phyloP scores from a whole-genome alignment of 78 protist species.

The Dictyostelium brefeldianum region DNA sequence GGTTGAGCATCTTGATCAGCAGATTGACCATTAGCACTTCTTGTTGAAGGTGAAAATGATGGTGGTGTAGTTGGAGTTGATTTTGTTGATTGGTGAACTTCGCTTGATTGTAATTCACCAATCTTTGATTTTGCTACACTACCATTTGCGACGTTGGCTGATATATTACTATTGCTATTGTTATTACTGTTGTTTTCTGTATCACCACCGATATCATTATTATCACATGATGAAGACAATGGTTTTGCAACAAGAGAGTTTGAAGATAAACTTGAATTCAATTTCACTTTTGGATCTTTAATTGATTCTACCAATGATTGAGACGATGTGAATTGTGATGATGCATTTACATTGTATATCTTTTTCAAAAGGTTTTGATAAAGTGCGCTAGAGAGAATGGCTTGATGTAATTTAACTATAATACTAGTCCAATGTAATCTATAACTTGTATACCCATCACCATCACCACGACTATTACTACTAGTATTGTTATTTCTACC shows the following conservation, averaged over 20 bases:
- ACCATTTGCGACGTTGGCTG: not conserved
- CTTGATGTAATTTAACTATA: slow-evolving; percentile 30
- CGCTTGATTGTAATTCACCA: not conserved
- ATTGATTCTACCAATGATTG: not conserved
- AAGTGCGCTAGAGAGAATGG: not conserved
- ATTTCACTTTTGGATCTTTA: not conserved
- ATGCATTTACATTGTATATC: not conserved
- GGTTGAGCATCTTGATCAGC: not conserved
- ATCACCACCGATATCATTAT: not conserved
- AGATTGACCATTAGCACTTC: not conserved
- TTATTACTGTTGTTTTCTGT: not conserved
- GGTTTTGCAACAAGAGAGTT: not conserved
- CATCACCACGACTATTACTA: not conserved
- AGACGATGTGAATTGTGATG: not conserved
- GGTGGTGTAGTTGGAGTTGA: slow-evolving; percentile 24
- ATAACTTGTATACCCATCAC: not conserved
- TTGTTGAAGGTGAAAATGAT: not conserved
- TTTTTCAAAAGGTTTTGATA: slow-evolving; percentile 36
- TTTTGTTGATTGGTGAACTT: not conserved
- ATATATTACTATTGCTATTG: not conserved
- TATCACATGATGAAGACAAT: not conserved
- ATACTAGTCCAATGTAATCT: slow-evolving; percentile 13
- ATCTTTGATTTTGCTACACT: not conserved
- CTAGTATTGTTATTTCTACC: too few species aligned
- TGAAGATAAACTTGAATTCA: not conserved